Evolutionary conservation across 2,329 filamentous ascomycete species (phyloP), one percentile per base, ranked within the genome.

Genomic region (Emydomyces testavorans): DNA sequence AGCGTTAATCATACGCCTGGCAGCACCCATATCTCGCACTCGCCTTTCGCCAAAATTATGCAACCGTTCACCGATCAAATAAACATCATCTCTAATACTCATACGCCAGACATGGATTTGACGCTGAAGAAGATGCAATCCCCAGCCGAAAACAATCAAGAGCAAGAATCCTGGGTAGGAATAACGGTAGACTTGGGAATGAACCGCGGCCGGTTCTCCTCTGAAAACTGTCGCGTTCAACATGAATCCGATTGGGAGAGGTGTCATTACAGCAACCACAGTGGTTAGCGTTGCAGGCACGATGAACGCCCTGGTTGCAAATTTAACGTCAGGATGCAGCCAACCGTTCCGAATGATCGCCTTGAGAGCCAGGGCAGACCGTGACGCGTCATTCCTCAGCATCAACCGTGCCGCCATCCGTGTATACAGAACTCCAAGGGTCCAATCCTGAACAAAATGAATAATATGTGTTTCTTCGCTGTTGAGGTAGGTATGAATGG

Each of bases 371-470:
- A 79, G 74, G 0, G 87, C 83, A 0, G 84, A 76, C 3, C 85
- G 81, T 7, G 82, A 83, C 7, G 79, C 75, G 6, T 79, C 77
- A 53, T 86, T 75, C 58, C 82, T 75, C 10, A 83, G 71, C 21
- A 88, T 73, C 57, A 87, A 68, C 32, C 83, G 81, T 13, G 79
- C 76, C 0, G 78, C 78, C 57, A 96, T 79, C 54, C 94, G 89
- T 24, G 93, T 75, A 63, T 94, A 95, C 2, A 98, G 74, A 18
- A 98, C 76, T 3, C 92, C 92, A 1, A 98, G 72, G 0, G 89
- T 94, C 88, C 90, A 98, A 50, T 89, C 82, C 62, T 96, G 90
- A 35, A 96, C 82, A 52, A 96, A 75, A 53, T 93, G 83, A 35
- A 96, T 78, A 6, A 67, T 58, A 46, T 67, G 66, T 1, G 58